Evolutionary conservation across 352 stramenopile species (phyloP).

Genomic region (Globisporangium viniferum): DNA sequence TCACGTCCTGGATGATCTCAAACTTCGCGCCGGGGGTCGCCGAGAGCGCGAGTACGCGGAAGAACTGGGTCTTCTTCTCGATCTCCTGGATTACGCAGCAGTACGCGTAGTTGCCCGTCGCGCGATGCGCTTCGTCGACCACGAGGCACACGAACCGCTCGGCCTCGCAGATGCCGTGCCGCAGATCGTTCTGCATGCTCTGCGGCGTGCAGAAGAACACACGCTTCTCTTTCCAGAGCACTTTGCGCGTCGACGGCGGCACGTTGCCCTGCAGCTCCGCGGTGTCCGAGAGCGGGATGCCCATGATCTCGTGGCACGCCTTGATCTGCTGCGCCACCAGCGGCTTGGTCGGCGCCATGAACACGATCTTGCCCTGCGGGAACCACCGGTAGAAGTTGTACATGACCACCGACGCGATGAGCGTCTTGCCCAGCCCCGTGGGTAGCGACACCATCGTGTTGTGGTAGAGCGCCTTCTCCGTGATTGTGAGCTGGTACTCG

Average conservation of each 20-base stretch:
- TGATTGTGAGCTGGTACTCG: constrained; percentile 95
- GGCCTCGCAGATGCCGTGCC: constrained; percentile 68
- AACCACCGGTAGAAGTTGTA: constrained; percentile 99
- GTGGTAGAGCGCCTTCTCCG: constrained; percentile 90
- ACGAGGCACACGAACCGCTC: constrained; percentile 95
- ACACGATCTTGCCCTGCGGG: constrained; percentile 92
- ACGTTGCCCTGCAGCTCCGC: constrained; percentile 86
- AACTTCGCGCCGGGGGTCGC: constrained; percentile 97
- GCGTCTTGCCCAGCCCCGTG: constrained; percentile 99
- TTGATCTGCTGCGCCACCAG: constrained; percentile 98
- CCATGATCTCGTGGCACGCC: constrained; percentile 94
- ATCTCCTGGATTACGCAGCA: constrained; percentile 87
- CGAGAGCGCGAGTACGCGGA: constrained; percentile 93
- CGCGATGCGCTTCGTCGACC: constrained; percentile 97
- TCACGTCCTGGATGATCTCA: constrained; percentile 94
- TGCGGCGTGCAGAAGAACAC: constrained; percentile 99
- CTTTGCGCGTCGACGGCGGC: constrained; percentile 51
- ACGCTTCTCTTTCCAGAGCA: constrained; percentile 90
- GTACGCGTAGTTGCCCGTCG: constrained; percentile 97
- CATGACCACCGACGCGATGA: constrained; percentile 99
- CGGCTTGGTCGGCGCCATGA: constrained; percentile 97
- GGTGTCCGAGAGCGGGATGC: constrained; percentile 88
- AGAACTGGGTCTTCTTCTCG: constrained; percentile 64
- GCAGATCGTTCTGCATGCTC: constrained; percentile 96
- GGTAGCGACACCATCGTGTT: constrained; percentile 99